Conservation (phyloP, 768 basidiomycete genomes). For the Termitomyces sp. region DNA sequence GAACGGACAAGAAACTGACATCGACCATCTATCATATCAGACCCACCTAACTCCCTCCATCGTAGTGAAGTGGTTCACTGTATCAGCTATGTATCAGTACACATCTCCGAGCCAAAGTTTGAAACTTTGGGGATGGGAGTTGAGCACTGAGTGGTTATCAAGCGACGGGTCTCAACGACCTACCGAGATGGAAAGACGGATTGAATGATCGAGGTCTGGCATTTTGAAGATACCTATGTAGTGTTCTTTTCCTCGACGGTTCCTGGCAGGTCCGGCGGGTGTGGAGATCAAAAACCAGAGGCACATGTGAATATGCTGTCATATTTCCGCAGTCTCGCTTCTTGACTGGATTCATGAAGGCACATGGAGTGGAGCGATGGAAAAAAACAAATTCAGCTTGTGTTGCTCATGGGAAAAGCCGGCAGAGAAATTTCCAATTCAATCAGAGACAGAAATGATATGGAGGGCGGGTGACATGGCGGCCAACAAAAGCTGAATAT, state of each 20-base stretch:
- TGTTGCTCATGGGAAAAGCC: constrained; percentile 1
- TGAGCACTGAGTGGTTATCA: not conserved
- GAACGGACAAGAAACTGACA: not conserved
- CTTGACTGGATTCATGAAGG: not conserved
- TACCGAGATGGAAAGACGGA: constrained; percentile 1
- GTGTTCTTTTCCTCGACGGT: not conserved
- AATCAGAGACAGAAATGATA: constrained; percentile 8
- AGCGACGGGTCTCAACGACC: not conserved
- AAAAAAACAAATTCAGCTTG: not conserved
- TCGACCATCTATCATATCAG: not conserved
- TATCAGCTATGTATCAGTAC: not conserved
- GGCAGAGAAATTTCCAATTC: not conserved
- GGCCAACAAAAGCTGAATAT: not conserved
- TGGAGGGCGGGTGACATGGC: not conserved
- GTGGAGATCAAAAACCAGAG: not conserved
- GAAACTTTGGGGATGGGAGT: not conserved
- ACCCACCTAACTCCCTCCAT: not conserved
- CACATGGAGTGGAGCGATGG: not conserved
- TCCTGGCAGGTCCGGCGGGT: not conserved
- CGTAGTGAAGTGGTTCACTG: not conserved
- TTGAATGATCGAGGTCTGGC: constrained; percentile 1
- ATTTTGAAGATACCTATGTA: not conserved
- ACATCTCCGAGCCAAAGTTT: not conserved
- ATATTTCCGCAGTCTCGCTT: not conserved
- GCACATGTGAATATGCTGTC: constrained; percentile 1